Conservation (phyloP, 31 red algal genomes). For the Endocladia muricata region DNA sequence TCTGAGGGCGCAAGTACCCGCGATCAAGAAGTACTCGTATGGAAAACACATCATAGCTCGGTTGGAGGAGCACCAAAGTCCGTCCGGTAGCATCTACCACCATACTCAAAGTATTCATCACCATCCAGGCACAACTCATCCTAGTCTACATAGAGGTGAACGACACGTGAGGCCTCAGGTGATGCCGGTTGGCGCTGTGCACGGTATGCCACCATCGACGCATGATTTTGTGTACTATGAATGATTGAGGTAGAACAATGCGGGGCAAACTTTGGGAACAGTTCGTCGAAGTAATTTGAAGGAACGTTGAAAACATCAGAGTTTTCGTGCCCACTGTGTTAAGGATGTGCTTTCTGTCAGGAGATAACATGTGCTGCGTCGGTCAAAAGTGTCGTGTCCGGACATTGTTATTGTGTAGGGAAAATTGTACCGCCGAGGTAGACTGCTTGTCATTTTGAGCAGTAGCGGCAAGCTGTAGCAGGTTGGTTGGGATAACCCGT, state of each 20-base stretch:
- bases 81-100: not conserved
- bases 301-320: no score
- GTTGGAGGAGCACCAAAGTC: conserved; percentile 65
- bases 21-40: conserved; percentile 97
- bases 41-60: conserved; percentile 97
- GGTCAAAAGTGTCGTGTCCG: no score
- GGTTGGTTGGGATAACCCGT: conserved; percentile 28
- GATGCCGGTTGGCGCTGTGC: conserved; percentile 22
- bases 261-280: no score
- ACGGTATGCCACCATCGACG: conserved; percentile 8
- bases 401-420: no score
- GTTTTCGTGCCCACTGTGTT: no score
- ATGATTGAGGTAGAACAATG: conserved; percentile 8
- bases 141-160: conserved; percentile 20
- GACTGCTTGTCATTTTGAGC: conserved; percentile 57
- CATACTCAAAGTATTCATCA: conserved; percentile 13
- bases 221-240: conserved; percentile 35
- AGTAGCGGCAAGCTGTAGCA: conserved; percentile 48
- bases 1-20: conserved; percentile 69
- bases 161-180: conserved; percentile 26
- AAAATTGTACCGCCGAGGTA: no score
- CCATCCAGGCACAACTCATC: not conserved
- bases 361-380: no score
- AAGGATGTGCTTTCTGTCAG: no score
- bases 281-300: no score